phyloP scores from a whole-genome alignment of 192 early-diverging fungal species.

The Backusella liffmaniae region DNA sequence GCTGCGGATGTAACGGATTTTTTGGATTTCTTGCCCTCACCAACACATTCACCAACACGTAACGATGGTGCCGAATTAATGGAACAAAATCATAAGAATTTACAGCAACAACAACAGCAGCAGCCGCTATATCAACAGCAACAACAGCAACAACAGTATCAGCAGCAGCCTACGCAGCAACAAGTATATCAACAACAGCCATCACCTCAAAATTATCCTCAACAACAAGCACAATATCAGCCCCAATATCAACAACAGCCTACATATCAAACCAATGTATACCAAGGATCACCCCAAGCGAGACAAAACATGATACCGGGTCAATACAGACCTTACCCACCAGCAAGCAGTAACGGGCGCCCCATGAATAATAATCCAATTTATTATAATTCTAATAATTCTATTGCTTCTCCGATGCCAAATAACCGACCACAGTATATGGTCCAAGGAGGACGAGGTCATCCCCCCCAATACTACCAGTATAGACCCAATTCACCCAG shows the following conservation, averaged over 20 bases:
- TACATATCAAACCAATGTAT: not conserved
- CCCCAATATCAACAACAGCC: not conserved
- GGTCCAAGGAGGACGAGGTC: not conserved
- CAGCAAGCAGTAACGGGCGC: not conserved
- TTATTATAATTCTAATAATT: conserved; percentile 9
- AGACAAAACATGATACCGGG: not conserved
- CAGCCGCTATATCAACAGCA: not conserved
- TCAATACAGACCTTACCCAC: conserved; percentile 13
- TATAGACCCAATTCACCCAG: not conserved
- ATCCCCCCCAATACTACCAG: not conserved
- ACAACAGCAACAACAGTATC: not conserved
- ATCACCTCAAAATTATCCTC: not conserved
- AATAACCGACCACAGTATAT: not conserved
- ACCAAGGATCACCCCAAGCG: not conserved
- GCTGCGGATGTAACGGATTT: conserved; percentile 40
- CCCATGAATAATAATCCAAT: conserved; percentile 10
- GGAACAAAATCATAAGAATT: conserved; percentile 14
- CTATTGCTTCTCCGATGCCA: not conserved
- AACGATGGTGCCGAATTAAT: conserved; percentile 16
- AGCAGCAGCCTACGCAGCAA: not conserved
- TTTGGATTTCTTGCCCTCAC: conserved; percentile 36
- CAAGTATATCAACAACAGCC: not conserved
- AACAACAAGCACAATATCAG: not conserved
- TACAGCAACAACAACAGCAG: not conserved
- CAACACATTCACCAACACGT: conserved; percentile 31